Base-by-base conservation (phyloP, 768 basidiomycete genomes). In the Lentinula lateritia region DNA sequence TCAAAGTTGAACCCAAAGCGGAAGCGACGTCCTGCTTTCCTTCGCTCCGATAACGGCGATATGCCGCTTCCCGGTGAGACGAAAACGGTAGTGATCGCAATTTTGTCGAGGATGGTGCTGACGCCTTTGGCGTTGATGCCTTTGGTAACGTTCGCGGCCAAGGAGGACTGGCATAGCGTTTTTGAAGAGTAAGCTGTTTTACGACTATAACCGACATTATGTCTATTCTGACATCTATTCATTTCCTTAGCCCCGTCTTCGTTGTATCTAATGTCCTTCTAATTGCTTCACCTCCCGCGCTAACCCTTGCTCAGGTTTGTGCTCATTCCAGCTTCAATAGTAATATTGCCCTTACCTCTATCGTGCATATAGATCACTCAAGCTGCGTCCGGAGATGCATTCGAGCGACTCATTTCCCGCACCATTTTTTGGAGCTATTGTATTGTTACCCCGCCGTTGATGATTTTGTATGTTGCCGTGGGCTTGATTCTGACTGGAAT, bases 341-440 rank as follows among this genome's bases (percentile, higher is more conserved):
- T 28, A 4, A 20, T n/a, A n/a, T n/a, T n/a, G 32, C 1, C 15
- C 6, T 54, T 15, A n/a, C 1, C 38, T 15, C 5, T 3, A 18
- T 10, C 1, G 41, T 43, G 28, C 39, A 50, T 15, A 23, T 56
- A 91, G 79, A 92, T 95, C 67, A 93, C 93, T 0, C 90, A 93
- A 71, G 88, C 90, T 0, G 90, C 88, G 1, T 88, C 68, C 0
- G 91, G 92, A 2, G 92, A 92, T 67, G 87, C 92, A 0, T 98
- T 98, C 69, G 96, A 98, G 75, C 80, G 93, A 1, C 80, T 98
- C 39, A 90, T 97, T 71, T 89, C 87, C 62, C 83, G 92, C 58
- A 98, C 95, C 0, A 92, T 98, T 62, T 94, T 94, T 71, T 95
- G 93, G 93, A 82, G 89, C 2, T 98, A 96, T 69, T 94, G 92